Conservation (phyloP, 768 basidiomycete genomes). For the Trametes villosa region DNA sequence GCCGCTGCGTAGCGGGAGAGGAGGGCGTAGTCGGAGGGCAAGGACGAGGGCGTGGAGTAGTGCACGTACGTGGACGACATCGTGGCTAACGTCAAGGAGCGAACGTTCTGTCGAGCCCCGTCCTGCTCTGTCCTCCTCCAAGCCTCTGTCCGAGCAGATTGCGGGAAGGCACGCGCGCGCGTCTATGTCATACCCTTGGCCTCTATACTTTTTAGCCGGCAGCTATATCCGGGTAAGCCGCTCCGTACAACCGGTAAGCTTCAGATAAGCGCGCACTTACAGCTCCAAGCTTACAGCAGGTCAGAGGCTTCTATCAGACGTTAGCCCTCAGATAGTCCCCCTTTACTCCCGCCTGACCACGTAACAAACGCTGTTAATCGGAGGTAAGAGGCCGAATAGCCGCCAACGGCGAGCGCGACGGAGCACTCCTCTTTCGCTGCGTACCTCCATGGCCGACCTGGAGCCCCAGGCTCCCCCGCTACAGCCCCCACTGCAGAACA, state of each 20-base stretch:
- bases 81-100: background rate
- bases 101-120: background rate
- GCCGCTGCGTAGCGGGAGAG: conserved; percentile 53
- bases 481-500: conserved; percentile 56
- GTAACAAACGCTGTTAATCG: background rate
- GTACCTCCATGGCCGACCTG: conserved; percentile 27
- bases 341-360: background rate
- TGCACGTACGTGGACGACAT: conserved; percentile 53
- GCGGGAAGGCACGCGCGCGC: too few relatives aligned
- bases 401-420: background rate
- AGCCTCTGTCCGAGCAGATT: too few relatives aligned
- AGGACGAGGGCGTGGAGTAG: conserved; percentile 54
- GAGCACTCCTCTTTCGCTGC: background rate
- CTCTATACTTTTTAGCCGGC: too few relatives aligned
- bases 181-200: too few relatives aligned
- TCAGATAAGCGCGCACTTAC: too few relatives aligned
- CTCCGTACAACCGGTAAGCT: too few relatives aligned
- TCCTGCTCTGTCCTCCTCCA: too few relatives aligned
- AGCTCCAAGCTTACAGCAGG: background rate
- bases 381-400: background rate
- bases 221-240: too few relatives aligned
- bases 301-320: too few relatives aligned
- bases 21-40: conserved; percentile 69
- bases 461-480: conserved; percentile 37
- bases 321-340: too few relatives aligned